These are phyloP conservation scores for Amphibolis antarctica DNA, from an alignment of 106 monocot species.

Conservation along the genomic window DNA sequence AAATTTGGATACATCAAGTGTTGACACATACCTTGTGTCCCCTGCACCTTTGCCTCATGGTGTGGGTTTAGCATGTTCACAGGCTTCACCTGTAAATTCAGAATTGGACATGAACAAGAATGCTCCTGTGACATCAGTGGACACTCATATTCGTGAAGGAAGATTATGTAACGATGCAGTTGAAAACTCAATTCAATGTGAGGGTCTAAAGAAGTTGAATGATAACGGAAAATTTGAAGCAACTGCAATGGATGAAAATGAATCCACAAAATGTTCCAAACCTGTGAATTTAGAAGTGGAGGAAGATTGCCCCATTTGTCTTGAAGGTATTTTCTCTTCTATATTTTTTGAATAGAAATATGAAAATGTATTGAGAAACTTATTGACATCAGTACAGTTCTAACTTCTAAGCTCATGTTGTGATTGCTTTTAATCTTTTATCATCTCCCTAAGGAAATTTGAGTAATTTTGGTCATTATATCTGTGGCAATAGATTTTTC, in stretches of 20 bases:
- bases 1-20: constrained; percentile 17
- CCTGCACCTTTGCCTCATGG: constrained; percentile 18
- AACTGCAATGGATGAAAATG: constrained; percentile 25
- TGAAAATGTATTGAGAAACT: too few relatives aligned
- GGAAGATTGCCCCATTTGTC: constrained; percentile 96
- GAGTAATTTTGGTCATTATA: too few relatives aligned
- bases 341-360: neutral
- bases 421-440: too few relatives aligned
- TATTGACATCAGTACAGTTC: too few relatives aligned
- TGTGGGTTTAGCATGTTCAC: neutral
- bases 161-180: constrained; percentile 6
- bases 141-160: constrained; percentile 14
- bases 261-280: constrained; percentile 20
- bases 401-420: too few relatives aligned
- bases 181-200: constrained; percentile 15
- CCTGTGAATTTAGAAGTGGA: constrained; percentile 28
- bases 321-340: constrained; percentile 52
- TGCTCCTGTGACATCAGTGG: constrained; percentile 11
- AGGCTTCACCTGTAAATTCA: neutral
- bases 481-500: too few relatives aligned
- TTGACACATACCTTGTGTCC: constrained; percentile 12
- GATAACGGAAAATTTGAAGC: constrained; percentile 21
- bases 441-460: too few relatives aligned
- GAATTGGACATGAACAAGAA: constrained; percentile 8
- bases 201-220: constrained; percentile 28